Evolutionary conservation across 257 asterid genomes (phyloP), one percentile per base, ranked within the genome.

Genomic region (Solanum pennellii): DNA sequence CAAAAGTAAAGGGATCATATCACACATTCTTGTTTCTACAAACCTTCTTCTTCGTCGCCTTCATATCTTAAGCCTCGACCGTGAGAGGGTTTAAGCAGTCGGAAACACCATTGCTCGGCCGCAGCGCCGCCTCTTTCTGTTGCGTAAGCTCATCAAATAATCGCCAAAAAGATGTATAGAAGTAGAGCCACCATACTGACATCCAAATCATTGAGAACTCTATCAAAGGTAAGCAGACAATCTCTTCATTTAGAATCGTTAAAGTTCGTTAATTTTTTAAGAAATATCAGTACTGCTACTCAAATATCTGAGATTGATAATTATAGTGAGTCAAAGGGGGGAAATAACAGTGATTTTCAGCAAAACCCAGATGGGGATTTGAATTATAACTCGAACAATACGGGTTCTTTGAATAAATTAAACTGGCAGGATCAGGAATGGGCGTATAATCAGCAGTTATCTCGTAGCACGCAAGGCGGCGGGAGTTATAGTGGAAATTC

Each of bases 221-320:
- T 87, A 18, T 66, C 85, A 14, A 92, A 90, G 93, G 92, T 91
- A 90, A 88, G 98, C 82, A 86, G 91, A 88, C 76, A 90, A 82
- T 45, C 89, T 16, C 12, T 31, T 52, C 15, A 83, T 85, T 76
- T 71, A 83, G 4, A 68, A 25, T 87, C 44, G 84, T 12, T 84
- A 16, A 85, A 83, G 59, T 47, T 86, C 86, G 88, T 75, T 82
- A 31, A 27, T 88, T 90, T 85, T 71, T 88, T 82, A 69, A 90
- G 91, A 86, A 89, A 71, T 89, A 86, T 89, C 39, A 65, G 91
- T 12, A 88, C 92, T 79, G 96, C 94, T 75, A 42, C 94, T 23
- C 94, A 94, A 93, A 87, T 91, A 84, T 87, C 86, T 18, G 93
- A 94, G 39, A 4, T 83, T 72, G 88, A 86, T 88, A 84, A 89